Evolutionary conservation across 345 rosid species (phyloP).

Genomic region (Populus deltoides): DNA sequence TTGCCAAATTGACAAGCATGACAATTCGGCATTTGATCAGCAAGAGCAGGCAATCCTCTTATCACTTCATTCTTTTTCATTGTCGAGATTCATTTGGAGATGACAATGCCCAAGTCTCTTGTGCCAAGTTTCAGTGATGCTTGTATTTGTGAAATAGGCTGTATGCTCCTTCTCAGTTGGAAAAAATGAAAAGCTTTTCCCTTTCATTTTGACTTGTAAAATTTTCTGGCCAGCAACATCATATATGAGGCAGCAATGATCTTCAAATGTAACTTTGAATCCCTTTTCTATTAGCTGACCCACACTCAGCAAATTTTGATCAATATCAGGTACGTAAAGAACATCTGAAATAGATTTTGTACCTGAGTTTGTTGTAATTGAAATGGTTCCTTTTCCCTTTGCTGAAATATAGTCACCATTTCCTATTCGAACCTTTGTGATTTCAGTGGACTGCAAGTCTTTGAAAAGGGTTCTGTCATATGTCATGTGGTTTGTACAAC

Average conservation of each 20-base stretch:
- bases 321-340: slow-evolving; percentile 4
- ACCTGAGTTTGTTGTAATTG: neutral
- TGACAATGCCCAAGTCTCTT: slow-evolving; percentile 3
- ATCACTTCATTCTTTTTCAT: neutral
- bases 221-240: neutral
- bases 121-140: neutral
- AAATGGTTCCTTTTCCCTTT: neutral
- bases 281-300: slow-evolving; percentile 7
- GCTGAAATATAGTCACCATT: neutral
- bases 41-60: neutral
- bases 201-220: neutral
- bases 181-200: slow-evolving; percentile 9
- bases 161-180: neutral
- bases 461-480: neutral
- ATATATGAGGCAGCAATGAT: neutral
- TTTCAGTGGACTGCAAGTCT: neutral
- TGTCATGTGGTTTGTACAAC: neutral
- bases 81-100: neutral
- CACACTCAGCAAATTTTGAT: slow-evolving; percentile 22
- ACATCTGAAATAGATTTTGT: slow-evolving; percentile 5
- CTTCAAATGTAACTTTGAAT: slow-evolving; percentile 7
- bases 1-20: slow-evolving; percentile 5
- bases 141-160: neutral
- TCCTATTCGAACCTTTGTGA: neutral
- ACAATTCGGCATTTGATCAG: neutral